phyloP scores from a whole-genome alignment of 2,329 filamentous ascomycete genomes.

The Cordyceps cateniannulata region DNA sequence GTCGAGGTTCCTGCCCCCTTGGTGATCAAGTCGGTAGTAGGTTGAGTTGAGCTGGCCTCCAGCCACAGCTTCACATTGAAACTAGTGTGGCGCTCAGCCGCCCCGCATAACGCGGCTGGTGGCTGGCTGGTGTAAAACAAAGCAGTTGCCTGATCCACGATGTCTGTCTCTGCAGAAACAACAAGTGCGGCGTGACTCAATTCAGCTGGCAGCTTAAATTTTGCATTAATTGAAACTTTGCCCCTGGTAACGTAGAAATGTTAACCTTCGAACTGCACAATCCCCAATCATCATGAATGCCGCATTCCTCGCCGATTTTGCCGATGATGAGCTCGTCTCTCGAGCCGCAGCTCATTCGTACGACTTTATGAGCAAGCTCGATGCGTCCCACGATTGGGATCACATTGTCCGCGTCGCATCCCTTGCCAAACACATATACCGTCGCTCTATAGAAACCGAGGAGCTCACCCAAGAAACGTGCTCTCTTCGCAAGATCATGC shows the following conservation, averaged over 20 bases:
- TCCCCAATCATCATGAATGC: neutral
- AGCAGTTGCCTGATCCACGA: neutral
- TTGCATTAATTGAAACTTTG: neutral
- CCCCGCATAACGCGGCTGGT: neutral
- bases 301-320: neutral
- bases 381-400: conserved; percentile 81
- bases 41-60: neutral
- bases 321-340: conserved; percentile 42
- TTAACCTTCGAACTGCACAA: neutral
- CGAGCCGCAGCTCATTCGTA: conserved; percentile 57
- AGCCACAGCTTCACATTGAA: neutral
- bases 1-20: conserved; percentile 1
- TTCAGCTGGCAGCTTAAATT: neutral
- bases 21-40: neutral
- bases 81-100: neutral
- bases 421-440: conserved; percentile 60
- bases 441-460: conserved; percentile 33
- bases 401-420: conserved; percentile 75
- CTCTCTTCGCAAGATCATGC: conserved; percentile 48
- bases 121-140: neutral
- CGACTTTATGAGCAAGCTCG: conserved; percentile 69
- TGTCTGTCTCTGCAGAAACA: too few species aligned
- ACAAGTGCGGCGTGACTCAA: neutral
- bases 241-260: neutral
- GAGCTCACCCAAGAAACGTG: neutral